phyloP scores from a whole-genome alignment of 805 yeast genomes.

The Metahyphopichia silvanorum region DNA sequence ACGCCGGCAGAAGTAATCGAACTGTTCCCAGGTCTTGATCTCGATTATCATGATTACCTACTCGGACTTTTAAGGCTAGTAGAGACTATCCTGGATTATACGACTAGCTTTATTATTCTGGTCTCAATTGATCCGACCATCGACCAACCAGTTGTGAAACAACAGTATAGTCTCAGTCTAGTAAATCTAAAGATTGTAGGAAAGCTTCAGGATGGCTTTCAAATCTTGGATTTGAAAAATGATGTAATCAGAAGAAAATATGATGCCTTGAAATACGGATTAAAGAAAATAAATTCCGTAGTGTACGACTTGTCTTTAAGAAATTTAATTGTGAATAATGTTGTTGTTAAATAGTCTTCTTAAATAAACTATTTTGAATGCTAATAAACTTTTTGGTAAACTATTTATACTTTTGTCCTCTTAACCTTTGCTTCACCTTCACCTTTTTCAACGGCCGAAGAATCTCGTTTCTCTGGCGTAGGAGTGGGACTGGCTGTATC shows the following conservation, averaged over 20 bases:
- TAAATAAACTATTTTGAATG: not conserved
- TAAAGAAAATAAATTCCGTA: slow-evolving; percentile 22
- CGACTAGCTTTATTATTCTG: slow-evolving; percentile 19
- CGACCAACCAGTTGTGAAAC: slow-evolving; percentile 1
- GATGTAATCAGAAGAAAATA: slow-evolving; percentile 22
- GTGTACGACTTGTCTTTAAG: slow-evolving; percentile 22
- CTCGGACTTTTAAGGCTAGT: slow-evolving; percentile 17
- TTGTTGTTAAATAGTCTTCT: slow-evolving; percentile 1
- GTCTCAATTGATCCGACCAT: slow-evolving; percentile 10
- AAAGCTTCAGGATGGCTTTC: slow-evolving; percentile 23
- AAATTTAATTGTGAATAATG: slow-evolving; percentile 11
- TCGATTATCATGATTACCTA: slow-evolving; percentile 19
- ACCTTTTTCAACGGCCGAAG: too few relatives aligned
- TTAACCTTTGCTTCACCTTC: not conserved
- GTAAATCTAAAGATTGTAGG: slow-evolving; percentile 19
- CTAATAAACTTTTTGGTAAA: not conserved
- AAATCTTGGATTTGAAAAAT: slow-evolving; percentile 26
- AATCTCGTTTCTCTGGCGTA: too few relatives aligned
- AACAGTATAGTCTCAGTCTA: slow-evolving; percentile 15
- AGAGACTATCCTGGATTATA: slow-evolving; percentile 22
- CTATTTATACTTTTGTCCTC: not conserved
- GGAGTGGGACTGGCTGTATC: too few relatives aligned
- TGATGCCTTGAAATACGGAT: slow-evolving; percentile 27
- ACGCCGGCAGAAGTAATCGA: slow-evolving; percentile 13
- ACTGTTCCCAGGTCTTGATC: slow-evolving; percentile 4